Base-by-base conservation (phyloP, 371 early-diverging fungal genomes). In the Basidiobolus meristosporus region DNA sequence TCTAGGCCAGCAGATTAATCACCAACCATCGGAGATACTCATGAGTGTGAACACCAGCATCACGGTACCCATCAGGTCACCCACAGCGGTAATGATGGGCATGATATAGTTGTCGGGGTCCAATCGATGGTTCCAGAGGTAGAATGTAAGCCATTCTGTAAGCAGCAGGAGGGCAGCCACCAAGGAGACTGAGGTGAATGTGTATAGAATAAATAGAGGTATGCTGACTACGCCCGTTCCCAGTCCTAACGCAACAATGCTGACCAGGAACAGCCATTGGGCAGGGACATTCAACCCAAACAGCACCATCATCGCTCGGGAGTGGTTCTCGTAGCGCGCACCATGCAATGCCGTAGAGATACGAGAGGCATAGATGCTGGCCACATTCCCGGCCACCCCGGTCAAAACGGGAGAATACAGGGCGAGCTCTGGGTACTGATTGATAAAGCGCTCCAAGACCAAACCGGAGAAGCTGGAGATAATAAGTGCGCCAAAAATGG, bases 41-140 rank as follows among this genome's bases (percentile, higher is more conserved):
- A 3, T 26, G 26, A 26, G 26, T 9, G 26, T 5, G 26, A 56
- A 31, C 0, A 65, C 61, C 9, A 68, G 45, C 7, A 65, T 41
- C 3, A 54, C 29, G 6, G 66, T 62, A 5, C 69, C 69, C 1
- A 46, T 31, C 33, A 60, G 48, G 34, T 54, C 61, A 38, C 59
- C 52, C 10, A 54, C 42, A 1, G 56, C 50, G 0, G 55, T 56
- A 11, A 87, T 47, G 26, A 77, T 68, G 14, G 88, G 84, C 44
- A 84, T 56, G n/a, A 77, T 76, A 48, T 79, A 82, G 50, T 83
- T 79, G 40, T 87, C 84, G 7, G 85, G 85, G 41, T 87, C 84
- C 38, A 78, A 73, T 15, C 71, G 68, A 28, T 59, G 55, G 26
- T 59, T 48, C 88, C 88, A 87, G 31, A 77, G 62, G 9, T 48